These are phyloP conservation scores for Trichosporon sp. DNA, from an alignment of 1,284 basidiomycete species.

Conservation along the genomic window DNA sequence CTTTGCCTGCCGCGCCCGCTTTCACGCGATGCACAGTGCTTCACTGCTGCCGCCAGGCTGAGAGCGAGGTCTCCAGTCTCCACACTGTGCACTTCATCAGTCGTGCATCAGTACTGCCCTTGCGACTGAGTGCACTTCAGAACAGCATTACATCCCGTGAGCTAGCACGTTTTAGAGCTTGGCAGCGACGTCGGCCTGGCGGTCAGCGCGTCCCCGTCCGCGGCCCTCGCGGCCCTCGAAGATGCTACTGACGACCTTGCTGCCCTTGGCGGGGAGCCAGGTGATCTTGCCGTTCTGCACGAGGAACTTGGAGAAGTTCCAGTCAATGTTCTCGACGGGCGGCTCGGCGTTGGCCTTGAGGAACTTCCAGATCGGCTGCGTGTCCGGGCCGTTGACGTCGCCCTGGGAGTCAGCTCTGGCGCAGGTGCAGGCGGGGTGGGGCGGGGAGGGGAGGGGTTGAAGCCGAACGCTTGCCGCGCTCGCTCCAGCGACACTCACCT, in stretches of 20 bases:
- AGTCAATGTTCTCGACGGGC: constrained; percentile 48
- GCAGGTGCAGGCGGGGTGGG: neutral
- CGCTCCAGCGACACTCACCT: constrained; percentile 40
- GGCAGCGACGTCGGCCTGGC: neutral
- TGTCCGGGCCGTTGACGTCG: constrained; percentile 53
- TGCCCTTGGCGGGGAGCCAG: constrained; percentile 52
- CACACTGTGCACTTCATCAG: too few species aligned
- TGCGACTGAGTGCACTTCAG: too few species aligned
- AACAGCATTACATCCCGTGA: too few species aligned
- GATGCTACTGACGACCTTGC: constrained; percentile 45
- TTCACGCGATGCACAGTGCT: too few species aligned
- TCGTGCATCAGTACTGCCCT: too few species aligned
- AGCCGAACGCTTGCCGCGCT: neutral
- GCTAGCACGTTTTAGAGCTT: neutral
- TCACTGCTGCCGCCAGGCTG: too few species aligned
- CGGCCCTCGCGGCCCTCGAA: neutral
- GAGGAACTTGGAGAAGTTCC: constrained; percentile 54
- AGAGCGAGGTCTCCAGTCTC: too few species aligned
- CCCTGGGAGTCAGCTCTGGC: constrained; percentile 23
- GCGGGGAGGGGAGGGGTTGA: too few species aligned
- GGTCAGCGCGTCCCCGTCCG: neutral
- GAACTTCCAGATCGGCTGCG: constrained; percentile 53
- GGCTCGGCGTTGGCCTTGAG: constrained; percentile 47
- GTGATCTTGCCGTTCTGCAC: constrained; percentile 53
- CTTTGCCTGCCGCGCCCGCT: too few species aligned